Evolutionary conservation across 2,329 filamentous ascomycete species (phyloP).

Genomic region (Pseudocercospora crystallina): DNA sequence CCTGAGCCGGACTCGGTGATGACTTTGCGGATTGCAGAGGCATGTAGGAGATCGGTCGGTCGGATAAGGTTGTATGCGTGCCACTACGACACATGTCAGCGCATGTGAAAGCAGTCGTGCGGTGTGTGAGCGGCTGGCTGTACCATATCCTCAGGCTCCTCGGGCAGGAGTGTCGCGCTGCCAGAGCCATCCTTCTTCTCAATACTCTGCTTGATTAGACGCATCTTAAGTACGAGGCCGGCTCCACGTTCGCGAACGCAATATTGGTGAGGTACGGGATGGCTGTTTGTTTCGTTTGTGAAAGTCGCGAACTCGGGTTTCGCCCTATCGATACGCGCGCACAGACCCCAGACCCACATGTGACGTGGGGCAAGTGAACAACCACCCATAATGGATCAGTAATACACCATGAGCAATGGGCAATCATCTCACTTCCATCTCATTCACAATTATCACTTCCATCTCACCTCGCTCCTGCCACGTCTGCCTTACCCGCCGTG

Average conservation of each 20-base stretch:
- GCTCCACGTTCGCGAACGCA: too few relatives aligned
- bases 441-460: too few relatives aligned
- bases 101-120: background rate
- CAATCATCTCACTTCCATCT: too few relatives aligned
- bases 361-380: too few relatives aligned
- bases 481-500: background rate
- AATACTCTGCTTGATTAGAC: conserved; percentile 65
- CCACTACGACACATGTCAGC: conserved; percentile 53
- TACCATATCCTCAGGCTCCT: conserved; percentile 76
- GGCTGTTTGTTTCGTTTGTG: too few relatives aligned
- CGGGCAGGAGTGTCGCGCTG: conserved; percentile 64
- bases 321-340: too few relatives aligned
- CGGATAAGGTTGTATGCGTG: conserved; percentile 73
- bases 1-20: conserved; percentile 62
- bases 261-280: too few relatives aligned
- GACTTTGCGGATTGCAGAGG: conserved; percentile 66
- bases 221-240: conserved; percentile 51
- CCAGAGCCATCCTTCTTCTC: conserved; percentile 64
- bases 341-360: too few relatives aligned
- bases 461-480: background rate
- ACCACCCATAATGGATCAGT: too few relatives aligned
- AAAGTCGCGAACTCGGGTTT: too few relatives aligned
- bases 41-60: conserved; percentile 62
- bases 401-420: too few relatives aligned
- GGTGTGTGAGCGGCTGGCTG: conserved; percentile 14